Evolutionary conservation across 768 basidiomycete species (phyloP).

Genomic region (Trametes maxima): DNA sequence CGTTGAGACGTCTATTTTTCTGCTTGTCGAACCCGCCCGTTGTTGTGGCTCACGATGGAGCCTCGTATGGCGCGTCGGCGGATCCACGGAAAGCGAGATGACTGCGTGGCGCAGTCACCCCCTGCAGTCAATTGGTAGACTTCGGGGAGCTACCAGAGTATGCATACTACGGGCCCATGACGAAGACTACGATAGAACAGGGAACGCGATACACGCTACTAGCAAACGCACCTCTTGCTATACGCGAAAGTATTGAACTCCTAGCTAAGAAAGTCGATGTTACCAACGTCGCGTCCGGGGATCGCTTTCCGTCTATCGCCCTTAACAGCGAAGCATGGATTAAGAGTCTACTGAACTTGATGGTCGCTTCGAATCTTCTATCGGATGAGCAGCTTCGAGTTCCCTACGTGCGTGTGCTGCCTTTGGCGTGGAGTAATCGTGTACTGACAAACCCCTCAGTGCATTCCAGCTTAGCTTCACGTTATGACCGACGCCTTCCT

Average conservation of each 20-base stretch:
- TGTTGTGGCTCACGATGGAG: background rate
- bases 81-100: background rate
- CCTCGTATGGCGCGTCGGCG: constrained; percentile 13
- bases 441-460: too few relatives aligned
- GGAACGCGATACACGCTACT: background rate
- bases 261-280: background rate
- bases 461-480: too few relatives aligned
- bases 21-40: background rate
- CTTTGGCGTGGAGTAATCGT: too few relatives aligned
- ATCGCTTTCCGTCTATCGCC: too few relatives aligned
- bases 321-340: background rate
- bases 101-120: constrained; percentile 8
- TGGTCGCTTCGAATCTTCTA: too few relatives aligned
- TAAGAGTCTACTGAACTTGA: too few relatives aligned
- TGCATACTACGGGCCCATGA: constrained; percentile 10
- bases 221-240: background rate
- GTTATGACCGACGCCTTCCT: too few relatives aligned
- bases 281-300: too few relatives aligned
- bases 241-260: background rate
- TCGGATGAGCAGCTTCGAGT: too few relatives aligned
- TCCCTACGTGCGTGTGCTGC: too few relatives aligned
- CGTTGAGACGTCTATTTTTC: constrained; percentile 4
- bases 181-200: background rate
- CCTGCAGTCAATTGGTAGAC: background rate
- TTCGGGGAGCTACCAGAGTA: background rate